Evolutionary conservation across 306 rosid species (phyloP).

Genomic region (Castanopsis chinensis): DNA sequence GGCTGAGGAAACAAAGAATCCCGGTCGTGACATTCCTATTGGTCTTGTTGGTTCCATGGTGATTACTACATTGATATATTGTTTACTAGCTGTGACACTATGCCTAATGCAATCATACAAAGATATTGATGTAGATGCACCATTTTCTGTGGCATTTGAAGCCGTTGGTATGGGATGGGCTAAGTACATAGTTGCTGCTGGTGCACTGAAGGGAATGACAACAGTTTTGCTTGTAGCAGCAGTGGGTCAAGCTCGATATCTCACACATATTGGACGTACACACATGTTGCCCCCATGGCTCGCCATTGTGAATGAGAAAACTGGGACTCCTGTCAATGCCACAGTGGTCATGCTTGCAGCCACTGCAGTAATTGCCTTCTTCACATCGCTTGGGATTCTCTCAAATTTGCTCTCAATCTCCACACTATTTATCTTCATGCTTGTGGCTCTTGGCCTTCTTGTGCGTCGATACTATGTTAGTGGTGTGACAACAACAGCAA

Average conservation of each 20-base stretch:
- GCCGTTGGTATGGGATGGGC: constrained; percentile 82
- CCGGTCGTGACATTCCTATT: constrained; percentile 72
- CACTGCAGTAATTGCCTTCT: constrained; percentile 61
- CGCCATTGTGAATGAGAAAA: constrained; percentile 52
- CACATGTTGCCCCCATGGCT: constrained; percentile 93
- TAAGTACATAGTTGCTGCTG: constrained; percentile 69
- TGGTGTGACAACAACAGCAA: constrained; percentile 38
- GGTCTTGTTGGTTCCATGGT: constrained; percentile 83
- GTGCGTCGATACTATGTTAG: constrained; percentile 64
- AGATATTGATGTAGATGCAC: constrained; percentile 34
- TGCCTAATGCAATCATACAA: constrained; percentile 63
- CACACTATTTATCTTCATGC: constrained; percentile 71
- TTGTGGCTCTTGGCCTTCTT: constrained; percentile 65
- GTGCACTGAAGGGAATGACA: constrained; percentile 88
- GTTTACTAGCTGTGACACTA: constrained; percentile 57
- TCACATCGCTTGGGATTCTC: constrained; percentile 52
- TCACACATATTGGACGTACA: constrained; percentile 83
- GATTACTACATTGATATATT: constrained; percentile 40
- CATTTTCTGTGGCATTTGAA: constrained; percentile 62
- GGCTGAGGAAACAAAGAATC: constrained; percentile 91
- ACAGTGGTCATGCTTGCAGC: constrained; percentile 57
- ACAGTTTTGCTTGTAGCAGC: constrained; percentile 64
- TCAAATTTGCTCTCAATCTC: constrained; percentile 67
- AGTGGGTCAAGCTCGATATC: constrained; percentile 79
- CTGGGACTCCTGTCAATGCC: constrained; percentile 79